These are phyloP conservation scores for Ulvella scutata DNA, from an alignment of 139 green algal genomes.

Conservation along the genomic window DNA sequence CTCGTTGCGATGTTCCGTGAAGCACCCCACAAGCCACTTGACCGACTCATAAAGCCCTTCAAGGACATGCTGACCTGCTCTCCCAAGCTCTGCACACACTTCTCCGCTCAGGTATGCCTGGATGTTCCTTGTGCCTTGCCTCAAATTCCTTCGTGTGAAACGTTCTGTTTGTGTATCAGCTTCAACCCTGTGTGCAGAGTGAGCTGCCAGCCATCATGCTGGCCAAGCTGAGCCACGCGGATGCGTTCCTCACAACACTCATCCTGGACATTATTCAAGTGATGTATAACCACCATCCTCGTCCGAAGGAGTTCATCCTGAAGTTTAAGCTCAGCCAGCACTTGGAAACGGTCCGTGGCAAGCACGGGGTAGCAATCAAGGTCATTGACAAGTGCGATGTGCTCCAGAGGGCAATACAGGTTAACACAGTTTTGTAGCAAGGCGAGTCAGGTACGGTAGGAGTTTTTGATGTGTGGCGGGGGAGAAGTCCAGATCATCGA, in stretches of 20 bases:
- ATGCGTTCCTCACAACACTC: background rate
- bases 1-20: background rate
- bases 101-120: background rate
- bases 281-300: background rate
- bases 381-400: background rate
- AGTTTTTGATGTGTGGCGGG: too few relatives aligned
- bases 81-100: background rate
- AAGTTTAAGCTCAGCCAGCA: background rate
- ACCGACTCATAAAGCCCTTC: conserved; percentile 2
- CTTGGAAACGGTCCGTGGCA: background rate
- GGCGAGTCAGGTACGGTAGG: too few relatives aligned
- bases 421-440: background rate
- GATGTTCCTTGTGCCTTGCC: too few relatives aligned
- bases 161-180: too few relatives aligned
- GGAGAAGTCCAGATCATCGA: too few relatives aligned
- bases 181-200: conserved; percentile 4
- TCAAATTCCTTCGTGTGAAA: too few relatives aligned
- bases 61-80: conserved; percentile 4
- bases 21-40: background rate
- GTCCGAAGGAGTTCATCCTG: background rate
- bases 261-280: background rate
- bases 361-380: background rate
- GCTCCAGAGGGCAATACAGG: background rate
- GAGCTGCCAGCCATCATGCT: background rate
- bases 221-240: background rate